These are phyloP conservation scores for Hibiscus mutabilis DNA, from an alignment of 345 rosid genomes.

Conservation along the genomic window DNA sequence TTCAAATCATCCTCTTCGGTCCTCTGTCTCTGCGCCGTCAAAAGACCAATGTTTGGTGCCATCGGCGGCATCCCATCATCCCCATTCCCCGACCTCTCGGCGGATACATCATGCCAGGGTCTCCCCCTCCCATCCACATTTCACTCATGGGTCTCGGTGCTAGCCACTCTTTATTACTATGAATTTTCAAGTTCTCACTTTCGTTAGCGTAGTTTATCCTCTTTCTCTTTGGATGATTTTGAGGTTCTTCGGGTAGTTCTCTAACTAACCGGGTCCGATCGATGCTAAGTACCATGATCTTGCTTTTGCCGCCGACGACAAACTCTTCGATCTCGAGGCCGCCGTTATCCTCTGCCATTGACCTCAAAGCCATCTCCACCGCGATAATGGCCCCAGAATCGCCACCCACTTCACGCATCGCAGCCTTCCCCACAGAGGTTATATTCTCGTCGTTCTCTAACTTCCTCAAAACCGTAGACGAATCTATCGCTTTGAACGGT, in stretches of 20 bases:
- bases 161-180: constrained; percentile 28
- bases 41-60: constrained; percentile 21
- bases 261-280: constrained; percentile 65
- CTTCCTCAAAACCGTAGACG: constrained; percentile 75
- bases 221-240: constrained; percentile 30
- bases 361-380: constrained; percentile 74
- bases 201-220: constrained; percentile 8
- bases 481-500: constrained; percentile 71
- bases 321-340: constrained; percentile 83
- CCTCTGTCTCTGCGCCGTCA: constrained; percentile 35
- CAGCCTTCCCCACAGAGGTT: constrained; percentile 63
- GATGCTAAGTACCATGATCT: constrained; percentile 76
- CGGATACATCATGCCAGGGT: constrained; percentile 31
- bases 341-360: constrained; percentile 79
- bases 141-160: constrained; percentile 43
- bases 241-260: constrained; percentile 69
- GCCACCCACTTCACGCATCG: constrained; percentile 75
- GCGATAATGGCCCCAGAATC: constrained; percentile 72
- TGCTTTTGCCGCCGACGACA: constrained; percentile 72
- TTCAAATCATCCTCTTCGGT: constrained; percentile 84
- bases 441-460: constrained; percentile 75
- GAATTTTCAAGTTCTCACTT: constrained; percentile 10
- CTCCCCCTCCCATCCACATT: constrained; percentile 54
- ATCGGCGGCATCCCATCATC: constrained; percentile 48
- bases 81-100: constrained; percentile 33